Percentiles rank a stretch among this genome's conserved stretches.
These are phyloP conservation scores for Phaeophleospora eucalypticola DNA, from an alignment of 2,329 filamentous ascomycete species.

Conservation along the genomic window DNA sequence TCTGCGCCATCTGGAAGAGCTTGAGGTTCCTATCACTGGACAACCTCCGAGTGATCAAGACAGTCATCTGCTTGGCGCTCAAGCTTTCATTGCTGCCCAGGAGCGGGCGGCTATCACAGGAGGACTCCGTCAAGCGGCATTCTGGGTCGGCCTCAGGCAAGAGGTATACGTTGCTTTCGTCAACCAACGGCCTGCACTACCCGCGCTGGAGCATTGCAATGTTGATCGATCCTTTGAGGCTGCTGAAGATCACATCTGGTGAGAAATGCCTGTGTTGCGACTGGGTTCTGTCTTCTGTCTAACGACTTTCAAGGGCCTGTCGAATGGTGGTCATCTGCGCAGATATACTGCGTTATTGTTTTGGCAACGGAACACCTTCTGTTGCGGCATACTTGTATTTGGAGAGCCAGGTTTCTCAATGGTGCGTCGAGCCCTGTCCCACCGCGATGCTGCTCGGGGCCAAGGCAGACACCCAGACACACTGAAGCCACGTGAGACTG, in stretches of 20 bases:
- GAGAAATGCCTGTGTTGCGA: not conserved
- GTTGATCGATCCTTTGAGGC: constrained; percentile 50
- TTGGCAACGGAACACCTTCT: constrained; percentile 41
- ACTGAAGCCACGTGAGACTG: not conserved
- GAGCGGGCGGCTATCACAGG: constrained; percentile 29
- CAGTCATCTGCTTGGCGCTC: constrained; percentile 31
- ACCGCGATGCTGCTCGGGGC: too few species aligned
- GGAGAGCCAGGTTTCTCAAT: constrained; percentile 38
- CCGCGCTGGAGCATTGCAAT: constrained; percentile 50
- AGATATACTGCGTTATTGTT: constrained; percentile 62
- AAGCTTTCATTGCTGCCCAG: constrained; percentile 35
- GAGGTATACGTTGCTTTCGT: constrained; percentile 54
- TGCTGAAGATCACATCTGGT: constrained; percentile 51
- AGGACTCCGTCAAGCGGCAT: constrained; percentile 47
- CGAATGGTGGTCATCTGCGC: constrained; percentile 59
- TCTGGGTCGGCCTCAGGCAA: constrained; percentile 46
- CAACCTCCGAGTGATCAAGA: constrained; percentile 20
- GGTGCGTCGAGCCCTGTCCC: not conserved
- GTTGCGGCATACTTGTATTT: constrained; percentile 43
- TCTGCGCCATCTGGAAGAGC: constrained; percentile 55
- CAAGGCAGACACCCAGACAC: too few species aligned
- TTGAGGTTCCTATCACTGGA: constrained; percentile 40
- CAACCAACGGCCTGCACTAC: constrained; percentile 44
- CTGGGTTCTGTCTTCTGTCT: not conserved
- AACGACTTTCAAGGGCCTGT: constrained; percentile 45